These are phyloP conservation scores for Ramaria rubella DNA, from an alignment of 768 basidiomycete species.

Conservation along the genomic window DNA sequence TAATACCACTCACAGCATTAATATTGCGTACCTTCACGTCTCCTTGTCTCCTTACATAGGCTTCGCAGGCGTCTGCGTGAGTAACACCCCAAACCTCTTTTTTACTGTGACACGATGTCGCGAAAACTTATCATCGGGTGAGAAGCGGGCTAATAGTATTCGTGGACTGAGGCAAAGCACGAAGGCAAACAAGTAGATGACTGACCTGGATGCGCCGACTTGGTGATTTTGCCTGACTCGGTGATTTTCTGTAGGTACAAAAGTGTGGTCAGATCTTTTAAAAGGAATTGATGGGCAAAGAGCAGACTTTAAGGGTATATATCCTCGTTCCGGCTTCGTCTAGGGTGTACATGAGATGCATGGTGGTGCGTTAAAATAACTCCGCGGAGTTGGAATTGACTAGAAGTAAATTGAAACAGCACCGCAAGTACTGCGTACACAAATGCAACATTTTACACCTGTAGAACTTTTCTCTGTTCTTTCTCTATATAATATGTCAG, in stretches of 20 bases:
- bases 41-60: constrained; percentile 58
- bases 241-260: constrained; percentile 68
- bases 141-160: constrained; percentile 73
- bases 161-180: neutral
- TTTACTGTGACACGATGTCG: constrained; percentile 96
- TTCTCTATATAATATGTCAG: too few species aligned
- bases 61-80: constrained; percentile 83
- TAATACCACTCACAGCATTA: too few species aligned
- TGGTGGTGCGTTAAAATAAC: constrained; percentile 26
- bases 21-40: neutral
- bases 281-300: neutral
- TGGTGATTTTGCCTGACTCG: constrained; percentile 74
- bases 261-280: constrained; percentile 2
- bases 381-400: neutral
- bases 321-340: constrained; percentile 72
- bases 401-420: neutral
- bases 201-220: constrained; percentile 93
- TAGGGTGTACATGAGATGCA: constrained; percentile 97
- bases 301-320: constrained; percentile 85
- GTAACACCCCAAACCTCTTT: constrained; percentile 83
- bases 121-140: constrained; percentile 98
- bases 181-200: neutral
- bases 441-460: too few species aligned
- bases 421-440: too few species aligned
- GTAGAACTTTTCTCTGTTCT: neutral